Evolutionary conservation across 2,329 filamentous ascomycete genomes (phyloP), one percentile per base, ranked within the genome.

Genomic region (Fusarium paranaense): DNA sequence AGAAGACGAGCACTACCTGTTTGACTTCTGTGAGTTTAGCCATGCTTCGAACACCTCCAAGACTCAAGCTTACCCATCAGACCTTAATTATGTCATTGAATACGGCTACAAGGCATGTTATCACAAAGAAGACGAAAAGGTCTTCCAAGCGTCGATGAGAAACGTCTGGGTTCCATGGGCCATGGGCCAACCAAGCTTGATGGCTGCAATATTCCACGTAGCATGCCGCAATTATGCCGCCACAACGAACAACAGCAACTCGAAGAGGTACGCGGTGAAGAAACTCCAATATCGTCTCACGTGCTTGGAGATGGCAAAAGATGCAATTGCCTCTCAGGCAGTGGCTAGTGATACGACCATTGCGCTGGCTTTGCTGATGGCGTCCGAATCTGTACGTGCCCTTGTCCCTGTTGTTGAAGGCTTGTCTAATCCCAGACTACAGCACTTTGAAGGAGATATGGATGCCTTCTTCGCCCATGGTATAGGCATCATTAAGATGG

Each of bases 211-310:
- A 18, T 72, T 75, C 6, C 69, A 72, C 0, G 69, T 75, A 6
- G 72, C 72, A 6, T 75, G 72, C 18, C 71, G 72, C 16, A 72
- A 75, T 42, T 75, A 75, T n/a, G 66, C 57, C 4, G 9, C 35
- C 14, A 32, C 37, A 20, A 74, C 62, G 14, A 66, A 56, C 18
- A 75, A 75, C 11, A 52, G n/a, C 1, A 45, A 64, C 16, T 60
- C 66, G 0, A 45, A 37, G 1, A 70, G 25, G 5, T 70, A 65
- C 1, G 35, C 25, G 0, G 11, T 70, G 3, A 65, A 57, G 16
- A 69, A 70, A 1, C 42, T 69, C 1, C 67, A 69, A 10, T 69
- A 70, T 22, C 42, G 60, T 5, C 32, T 70, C 1, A 64, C 25
- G 8, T 70, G 67, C 11, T 35, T 70, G 1, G 8, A 65, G 8